Conservation (phyloP, 805 yeast genomes). For the Millerago galiae region DNA sequence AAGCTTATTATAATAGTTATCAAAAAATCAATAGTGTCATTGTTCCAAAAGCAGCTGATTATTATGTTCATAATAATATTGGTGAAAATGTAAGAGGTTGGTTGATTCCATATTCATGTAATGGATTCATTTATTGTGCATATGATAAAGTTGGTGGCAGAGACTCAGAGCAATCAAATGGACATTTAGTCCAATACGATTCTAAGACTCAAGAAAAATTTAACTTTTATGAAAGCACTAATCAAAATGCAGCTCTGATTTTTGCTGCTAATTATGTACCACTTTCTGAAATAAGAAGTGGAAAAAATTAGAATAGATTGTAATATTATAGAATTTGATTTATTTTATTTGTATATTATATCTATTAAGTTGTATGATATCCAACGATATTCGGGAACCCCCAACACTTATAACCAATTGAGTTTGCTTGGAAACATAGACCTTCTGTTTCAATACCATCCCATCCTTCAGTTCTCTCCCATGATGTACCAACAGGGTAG, state of each 20-base stretch:
- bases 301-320: too few species aligned
- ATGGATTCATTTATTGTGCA: slow-evolving; percentile 53
- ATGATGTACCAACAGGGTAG: slow-evolving; percentile 37
- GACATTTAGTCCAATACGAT: not conserved
- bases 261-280: not conserved
- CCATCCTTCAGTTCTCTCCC: slow-evolving; percentile 43
- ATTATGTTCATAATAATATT: slow-evolving; percentile 25
- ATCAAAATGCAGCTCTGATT: not conserved
- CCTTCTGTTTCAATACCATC: slow-evolving; percentile 48
- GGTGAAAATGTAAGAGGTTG: slow-evolving; percentile 36
- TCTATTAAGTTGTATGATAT: not conserved
- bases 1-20: slow-evolving; percentile 29
- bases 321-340: too few species aligned
- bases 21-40: slow-evolving; percentile 38
- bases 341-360: too few species aligned
- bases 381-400: not conserved
- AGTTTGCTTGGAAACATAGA: not conserved
- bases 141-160: slow-evolving; percentile 42
- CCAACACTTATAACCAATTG: not conserved
- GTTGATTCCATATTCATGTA: slow-evolving; percentile 42
- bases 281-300: too few species aligned
- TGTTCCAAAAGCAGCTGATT: slow-evolving; percentile 42
- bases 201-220: not conserved
- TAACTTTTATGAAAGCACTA: not conserved
- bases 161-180: not conserved